Evolutionary conservation across 371 early-diverging fungal species (phyloP), one percentile per base, ranked within the genome.

Genomic region (Haplosporangium sp.): DNA sequence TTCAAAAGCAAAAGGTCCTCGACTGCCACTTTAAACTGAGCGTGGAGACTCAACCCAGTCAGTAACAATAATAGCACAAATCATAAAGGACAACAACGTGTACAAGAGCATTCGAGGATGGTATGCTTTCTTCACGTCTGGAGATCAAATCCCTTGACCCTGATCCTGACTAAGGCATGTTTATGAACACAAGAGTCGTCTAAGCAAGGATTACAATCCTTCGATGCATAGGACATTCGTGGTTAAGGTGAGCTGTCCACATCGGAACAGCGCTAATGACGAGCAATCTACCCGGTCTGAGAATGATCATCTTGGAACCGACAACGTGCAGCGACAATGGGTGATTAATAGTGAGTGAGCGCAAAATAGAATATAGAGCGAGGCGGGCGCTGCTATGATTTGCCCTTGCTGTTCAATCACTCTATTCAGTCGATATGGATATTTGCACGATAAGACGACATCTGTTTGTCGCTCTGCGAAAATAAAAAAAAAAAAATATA

Each of bases 341-440:
- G 50, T 20, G 20, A 16, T 18, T 18, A 5, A n/a, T 36, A 18
- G 55, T 42, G 21, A 36, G 13, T 12, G 54, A 62, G 62, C 20
- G 37, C 43, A 62, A 54, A 40, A 54, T 20, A 13, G 36, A 63
- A 9, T 16, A 38, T 12, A 29, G 47, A 55, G 23, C 46, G 55
- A 59, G 38, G 61, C 73, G 73, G 73, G 51, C 62, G 73, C 48
- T 56, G 50, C 29, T 56, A 62, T 73, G 73, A 73, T 73, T 73
- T 67, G 73, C 53, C 53, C 43, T 38, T 16, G 29, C 6, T 14
- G 11, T 7, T 10, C 50, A 50, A 0, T 50, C 13, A 13, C 11
- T 11, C 45, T 11, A 50, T 20, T 50, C 2, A 50, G 20, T 50
- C 20, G 18, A 9, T 50, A 9, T 9, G 20, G 14, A 50, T 18